Base-by-base conservation (phyloP, 176 grass and related monocot genomes). In the Ensete ventricosum region DNA sequence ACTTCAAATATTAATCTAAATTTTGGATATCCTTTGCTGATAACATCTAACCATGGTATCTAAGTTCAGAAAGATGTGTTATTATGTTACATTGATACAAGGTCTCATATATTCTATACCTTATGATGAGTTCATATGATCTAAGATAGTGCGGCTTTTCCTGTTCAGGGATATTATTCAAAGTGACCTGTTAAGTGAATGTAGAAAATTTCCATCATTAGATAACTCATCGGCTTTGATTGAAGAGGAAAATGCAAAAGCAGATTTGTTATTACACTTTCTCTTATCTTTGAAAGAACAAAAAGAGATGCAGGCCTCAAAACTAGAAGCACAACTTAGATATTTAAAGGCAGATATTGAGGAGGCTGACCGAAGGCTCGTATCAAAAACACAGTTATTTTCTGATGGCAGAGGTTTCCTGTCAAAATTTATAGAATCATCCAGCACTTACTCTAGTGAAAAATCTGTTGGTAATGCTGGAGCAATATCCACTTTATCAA, bases 81-180 rank as follows among this genome's bases (percentile, higher is more conserved):
- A 11, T 11, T 64, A 11, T 23, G 62, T 11, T 10, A 9, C 22
- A 65, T 65, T 65, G 23, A 65, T 26, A 2, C 13, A 65, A 65
- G 19, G 21, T 26, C 26, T 65, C 26, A 26, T 65, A 1, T 65
- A 29, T 11, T 65, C 22, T 64, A 10, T 11, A 26, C 23, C 8
- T 65, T 29, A 24, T 60, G 8, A 19, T 65, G 63, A 26, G 63
- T 65, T 23, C 24, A 65, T 43, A 4, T 27, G 63, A 65, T 64
- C 63, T 60, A 86, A 51, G 83, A 70, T 64, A 24, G 53, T 74
- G 24, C 52, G 67, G 71, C 73, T 25, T 51, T 78, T 69, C 72
- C 83, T 87, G 24, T n/a, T 64, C 81, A 99, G 96, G 85, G 96
- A 99, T 71, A 84, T 99, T 85, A 76, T 88, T 68, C 76, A 80